Evolutionary conservation across 306 rosid species (phyloP).

Genomic region (Crotalaria pallida): DNA sequence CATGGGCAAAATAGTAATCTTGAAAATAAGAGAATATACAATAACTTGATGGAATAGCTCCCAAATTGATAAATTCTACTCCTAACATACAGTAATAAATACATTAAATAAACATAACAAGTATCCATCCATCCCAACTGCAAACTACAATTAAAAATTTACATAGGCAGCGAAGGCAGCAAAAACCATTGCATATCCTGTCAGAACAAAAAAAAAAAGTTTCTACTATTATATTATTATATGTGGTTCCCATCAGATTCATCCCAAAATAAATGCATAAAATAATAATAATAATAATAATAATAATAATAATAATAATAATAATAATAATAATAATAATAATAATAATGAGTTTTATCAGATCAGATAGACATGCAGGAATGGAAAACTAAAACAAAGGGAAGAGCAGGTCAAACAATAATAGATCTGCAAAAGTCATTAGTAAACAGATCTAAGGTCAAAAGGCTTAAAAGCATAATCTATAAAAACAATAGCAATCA

Average conservation of each 20-base stretch:
- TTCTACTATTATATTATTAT: background rate
- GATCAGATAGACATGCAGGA: too few species aligned
- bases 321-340: too few species aligned
- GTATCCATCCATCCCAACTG: background rate
- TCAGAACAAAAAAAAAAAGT: background rate
- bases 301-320: too few species aligned
- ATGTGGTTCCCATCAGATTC: background rate
- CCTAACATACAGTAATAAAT: slow-evolving; percentile 2
- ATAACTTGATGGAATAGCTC: background rate
- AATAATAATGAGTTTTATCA: too few species aligned
- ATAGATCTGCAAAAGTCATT: too few species aligned
- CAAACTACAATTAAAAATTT: background rate
- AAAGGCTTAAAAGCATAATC: too few species aligned
- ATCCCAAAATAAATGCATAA: background rate
- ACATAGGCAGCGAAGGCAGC: background rate
- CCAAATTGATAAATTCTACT: background rate
- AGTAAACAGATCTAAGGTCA: too few species aligned
- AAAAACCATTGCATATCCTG: background rate
- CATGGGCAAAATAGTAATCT: slow-evolving; percentile 41
- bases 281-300: background rate
- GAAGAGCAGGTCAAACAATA: too few species aligned
- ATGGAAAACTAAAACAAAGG: too few species aligned
- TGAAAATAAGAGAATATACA: background rate
- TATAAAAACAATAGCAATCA: too few species aligned
- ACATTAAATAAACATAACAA: background rate